These are phyloP conservation scores for Diutina scorzettiae DNA, from an alignment of 1,139 yeast genomes.

Conservation along the genomic window DNA sequence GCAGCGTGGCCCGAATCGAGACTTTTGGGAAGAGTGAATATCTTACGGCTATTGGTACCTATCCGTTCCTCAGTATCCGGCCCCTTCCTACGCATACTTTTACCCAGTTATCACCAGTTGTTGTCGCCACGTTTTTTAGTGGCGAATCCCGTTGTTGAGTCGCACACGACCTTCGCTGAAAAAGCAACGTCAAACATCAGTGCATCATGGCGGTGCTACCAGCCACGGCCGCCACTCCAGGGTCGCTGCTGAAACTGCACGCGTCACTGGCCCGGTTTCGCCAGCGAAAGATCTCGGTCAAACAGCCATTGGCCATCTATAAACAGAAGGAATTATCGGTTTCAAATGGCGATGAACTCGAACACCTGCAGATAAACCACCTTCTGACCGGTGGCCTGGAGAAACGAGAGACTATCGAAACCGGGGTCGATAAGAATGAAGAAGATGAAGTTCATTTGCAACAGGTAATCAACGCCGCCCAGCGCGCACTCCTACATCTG, in stretches of 20 bases:
- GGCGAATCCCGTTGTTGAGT: not conserved
- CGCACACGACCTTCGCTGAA: not conserved
- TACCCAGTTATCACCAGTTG: not conserved
- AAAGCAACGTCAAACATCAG: not conserved
- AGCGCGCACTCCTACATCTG: slow-evolving; percentile 42
- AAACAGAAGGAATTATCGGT: slow-evolving; percentile 51
- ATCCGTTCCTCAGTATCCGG: not conserved
- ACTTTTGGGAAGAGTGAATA: not conserved
- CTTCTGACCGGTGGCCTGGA: slow-evolving; percentile 27
- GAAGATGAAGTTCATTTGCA: slow-evolving; percentile 96
- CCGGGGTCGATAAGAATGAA: slow-evolving; percentile 97
- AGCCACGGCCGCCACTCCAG: not conserved
- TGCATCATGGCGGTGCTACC: slow-evolving; percentile 6
- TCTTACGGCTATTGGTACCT: not conserved
- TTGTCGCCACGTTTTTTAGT: not conserved
- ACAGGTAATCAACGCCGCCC: slow-evolving; percentile 74
- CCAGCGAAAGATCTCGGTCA: slow-evolving; percentile 83
- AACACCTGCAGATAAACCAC: slow-evolving; percentile 35
- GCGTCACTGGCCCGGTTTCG: slow-evolving; percentile 50
- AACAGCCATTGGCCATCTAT: slow-evolving; percentile 74
- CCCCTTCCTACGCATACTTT: not conserved
- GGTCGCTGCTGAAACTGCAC: not conserved
- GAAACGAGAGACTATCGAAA: slow-evolving; percentile 82
- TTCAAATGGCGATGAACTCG: slow-evolving; percentile 45
- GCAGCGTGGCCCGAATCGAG: not conserved